Conservation (phyloP, 2,329 filamentous ascomycete species). For the Xylaria sp. region DNA sequence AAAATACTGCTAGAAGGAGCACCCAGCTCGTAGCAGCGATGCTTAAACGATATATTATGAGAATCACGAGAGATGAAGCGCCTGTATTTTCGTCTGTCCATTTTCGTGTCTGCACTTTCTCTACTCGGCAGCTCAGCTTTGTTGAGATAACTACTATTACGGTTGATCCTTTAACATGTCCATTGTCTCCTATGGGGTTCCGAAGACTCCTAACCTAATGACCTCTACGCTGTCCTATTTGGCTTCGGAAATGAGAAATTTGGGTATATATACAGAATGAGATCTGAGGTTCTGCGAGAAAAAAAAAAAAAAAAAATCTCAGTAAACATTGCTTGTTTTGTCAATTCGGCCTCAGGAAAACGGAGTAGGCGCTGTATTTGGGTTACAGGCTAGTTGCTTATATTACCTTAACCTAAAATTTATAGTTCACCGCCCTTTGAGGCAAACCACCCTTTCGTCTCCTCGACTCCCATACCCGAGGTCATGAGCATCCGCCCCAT, state of each 20-base stretch:
- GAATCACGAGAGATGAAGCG: conserved; percentile 23
- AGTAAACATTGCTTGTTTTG: not conserved
- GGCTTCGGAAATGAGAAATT: not conserved
- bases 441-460: conserved; percentile 37
- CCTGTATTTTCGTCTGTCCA: not conserved
- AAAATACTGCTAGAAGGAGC: conserved; percentile 16
- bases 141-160: not conserved
- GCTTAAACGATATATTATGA: conserved; percentile 26
- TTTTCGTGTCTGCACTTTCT: not conserved
- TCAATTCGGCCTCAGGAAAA: too few relatives aligned
- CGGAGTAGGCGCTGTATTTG: too few relatives aligned
- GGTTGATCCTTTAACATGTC: not conserved
- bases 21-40: conserved; percentile 23
- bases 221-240: not conserved
- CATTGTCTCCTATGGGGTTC: not conserved
- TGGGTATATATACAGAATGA: not conserved
- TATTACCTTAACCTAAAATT: too few relatives aligned
- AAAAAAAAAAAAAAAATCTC: not conserved
- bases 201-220: not conserved
- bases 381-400: too few relatives aligned
- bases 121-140: not conserved
- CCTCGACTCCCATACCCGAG: conserved; percentile 34
- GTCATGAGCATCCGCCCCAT: conserved; percentile 37
- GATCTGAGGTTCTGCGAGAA: too few relatives aligned
- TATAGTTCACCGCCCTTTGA: conserved; percentile 30